phyloP scores from a whole-genome alignment of 75 land plant genomes.

The Ceratopteris richardii region DNA sequence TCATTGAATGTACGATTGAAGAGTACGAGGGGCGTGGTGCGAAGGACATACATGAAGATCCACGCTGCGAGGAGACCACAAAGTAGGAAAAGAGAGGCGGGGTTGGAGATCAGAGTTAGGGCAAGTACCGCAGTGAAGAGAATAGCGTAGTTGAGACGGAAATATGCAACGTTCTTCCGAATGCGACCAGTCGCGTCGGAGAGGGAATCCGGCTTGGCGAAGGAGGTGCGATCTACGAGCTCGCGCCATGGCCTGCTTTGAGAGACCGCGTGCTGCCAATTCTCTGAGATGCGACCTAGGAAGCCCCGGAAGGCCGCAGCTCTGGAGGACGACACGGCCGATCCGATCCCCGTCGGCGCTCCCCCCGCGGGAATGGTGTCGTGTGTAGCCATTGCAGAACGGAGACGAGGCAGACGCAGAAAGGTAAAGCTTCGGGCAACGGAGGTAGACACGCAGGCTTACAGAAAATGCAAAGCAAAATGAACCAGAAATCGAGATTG shows the following conservation, averaged over 20 bases:
- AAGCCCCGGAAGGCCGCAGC: slow-evolving; percentile 61
- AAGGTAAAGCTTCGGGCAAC: no score
- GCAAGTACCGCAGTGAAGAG: slow-evolving; percentile 41
- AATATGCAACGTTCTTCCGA: slow-evolving; percentile 57
- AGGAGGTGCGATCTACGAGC: slow-evolving; percentile 49
- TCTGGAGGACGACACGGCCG: slow-evolving; percentile 13
- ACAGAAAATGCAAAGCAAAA: no score
- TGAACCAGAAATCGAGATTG: no score
- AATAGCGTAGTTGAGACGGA: slow-evolving; percentile 52
- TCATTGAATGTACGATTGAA: slow-evolving; percentile 46
- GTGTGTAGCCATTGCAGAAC: no score
- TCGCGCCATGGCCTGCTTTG: slow-evolving; percentile 62
- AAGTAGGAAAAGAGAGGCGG: slow-evolving; percentile 49
- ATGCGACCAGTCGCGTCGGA: slow-evolving; percentile 52
- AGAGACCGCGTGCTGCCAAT: slow-evolving; percentile 36
- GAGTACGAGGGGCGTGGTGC: slow-evolving; percentile 42
- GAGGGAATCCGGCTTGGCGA: slow-evolving; percentile 53
- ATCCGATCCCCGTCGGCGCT: neutral
- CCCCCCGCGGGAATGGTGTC: no score
- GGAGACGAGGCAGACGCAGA: no score
- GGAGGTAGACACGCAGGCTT: no score
- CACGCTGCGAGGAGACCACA: slow-evolving; percentile 43
- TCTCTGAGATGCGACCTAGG: slow-evolving; percentile 41
- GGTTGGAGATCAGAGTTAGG: slow-evolving; percentile 53
- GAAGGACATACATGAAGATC: slow-evolving; percentile 55